Evolutionary conservation across 306 rosid genomes (phyloP), one percentile per base, ranked within the genome.

Genomic region (Carpinus fangiana): DNA sequence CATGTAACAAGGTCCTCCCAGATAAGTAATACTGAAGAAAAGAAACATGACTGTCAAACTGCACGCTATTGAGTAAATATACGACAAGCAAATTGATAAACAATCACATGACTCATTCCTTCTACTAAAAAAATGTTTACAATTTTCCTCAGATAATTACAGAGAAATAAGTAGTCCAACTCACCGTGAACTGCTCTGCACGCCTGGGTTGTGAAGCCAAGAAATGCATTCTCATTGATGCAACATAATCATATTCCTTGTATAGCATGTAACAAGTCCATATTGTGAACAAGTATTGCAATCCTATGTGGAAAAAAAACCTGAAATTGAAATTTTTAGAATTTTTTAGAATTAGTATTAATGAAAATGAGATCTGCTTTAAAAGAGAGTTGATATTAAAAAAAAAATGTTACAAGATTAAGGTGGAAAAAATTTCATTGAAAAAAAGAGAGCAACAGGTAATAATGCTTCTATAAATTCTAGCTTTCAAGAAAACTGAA

Each of bases 111-210:
- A 68, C 45, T 65, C 11, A 38, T 38, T 73, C 36, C 73, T 67
- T 46, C 26, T 56, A 67, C 69, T 13, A 4, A 67, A 55, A 46
- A 77, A 28, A 77, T 21, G 28, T 51, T 38, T 36, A 74, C 56
- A 56, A 68, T 54, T 65, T 60, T 77, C 20, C 45, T 57, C 65
- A 21, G 53, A 34, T 59, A 64, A 8, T 45, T 11, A 23, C 61
- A 2, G 12, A 23, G 73, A 61, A 54, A 23, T 59, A 73, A 68
- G 76, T 45, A 2, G 73, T 71, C 69, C 46, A 36, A 75, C 99
- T 83, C 76, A 96, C 99, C 34, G 93, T 91, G 82, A 93, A 96
- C 81, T 96, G 97, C 75, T 96, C 97, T 16, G 84, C 97, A 56
- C 94, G 90, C 85, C 93, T 85, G 57, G 79, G 88, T 60, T 93